Base-by-base conservation (phyloP, 2,329 filamentous ascomycete species). In the Fusarium sp. region DNA sequence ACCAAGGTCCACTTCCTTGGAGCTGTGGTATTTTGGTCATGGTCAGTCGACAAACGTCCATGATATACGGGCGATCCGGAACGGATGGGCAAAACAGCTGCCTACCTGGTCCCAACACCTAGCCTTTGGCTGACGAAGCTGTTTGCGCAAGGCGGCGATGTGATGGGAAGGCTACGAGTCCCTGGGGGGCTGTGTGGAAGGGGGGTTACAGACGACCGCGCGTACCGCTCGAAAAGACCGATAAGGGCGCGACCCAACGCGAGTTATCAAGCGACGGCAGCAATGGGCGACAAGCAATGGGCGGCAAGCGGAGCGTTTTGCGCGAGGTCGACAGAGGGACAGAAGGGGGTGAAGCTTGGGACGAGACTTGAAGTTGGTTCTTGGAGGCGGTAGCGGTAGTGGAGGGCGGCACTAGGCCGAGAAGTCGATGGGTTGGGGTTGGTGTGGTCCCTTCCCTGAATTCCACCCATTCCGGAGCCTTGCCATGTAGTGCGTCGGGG, bases 221-320 rank as follows among this genome's bases (percentile, higher is more conserved):
- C 76, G 78, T 82, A 74, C 77, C 81, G 80, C 80, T 76, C 61
- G 68, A 73, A 78, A 77, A 77, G 73, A 66, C 43, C 65, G 65
- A 60, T 66, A 67, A 65, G 66, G 63, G 63, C 41, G 30, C 30
- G 34, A 58, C 13, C 13, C 16, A 25, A 39, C 25, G 67, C 70
- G 70, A 64, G 64, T 41, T 37, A 66, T 30, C 32, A 58, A 57
- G 67, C 62, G 67, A 70, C 56, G 67, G 70, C 41, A 60, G 48
- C 60, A 67, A 66, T 45, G 58, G 39, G 54, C 65, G 58, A 64
- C 50, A 61, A 63, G 74, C 62, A 52, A 73, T 66, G 66, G 61
- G 57, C 62, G 45, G 61, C 63, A 57, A 63, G 64, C 48, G 54
- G 71, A 70, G 63, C 62, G 32, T 68, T 70, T 68, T 52, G 76